Evolutionary conservation across 495 filamentous ascomycete species (phyloP), one percentile per base, ranked within the genome.

Genomic region (Talaromyces wortmannii): DNA sequence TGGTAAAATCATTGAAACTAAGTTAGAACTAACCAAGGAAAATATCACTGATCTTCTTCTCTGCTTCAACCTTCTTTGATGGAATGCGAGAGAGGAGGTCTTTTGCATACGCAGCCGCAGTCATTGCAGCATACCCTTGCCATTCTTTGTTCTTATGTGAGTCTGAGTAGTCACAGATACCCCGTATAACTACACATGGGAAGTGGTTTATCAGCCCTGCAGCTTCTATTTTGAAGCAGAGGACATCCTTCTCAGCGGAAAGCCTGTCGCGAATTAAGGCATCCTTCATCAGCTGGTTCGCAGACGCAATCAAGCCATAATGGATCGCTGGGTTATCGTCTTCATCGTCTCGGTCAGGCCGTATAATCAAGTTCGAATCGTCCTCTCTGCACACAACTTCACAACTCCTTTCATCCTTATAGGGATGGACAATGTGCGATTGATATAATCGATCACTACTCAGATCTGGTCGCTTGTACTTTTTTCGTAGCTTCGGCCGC

Each of bases 291-390:
- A 67, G 46, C 40, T 55, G 50, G 43, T 66, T 59, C 4, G 52
- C 65, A 2, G 68, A 71, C 2, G 61, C 67, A 45, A 69, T 59
- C 7, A 55, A 23, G 10, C 68, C 67, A 17, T 67, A 69, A 52
- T 68, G 65, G 23, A 71, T 31, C 30, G 29, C 31, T 13, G 58
- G 56, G 67, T 46, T 8, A 5, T 29, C 23, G 4, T 23, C 23
- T 1, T 23, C 4, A 4, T 23, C 2, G 5, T 10, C 2, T 40
- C 8, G 36, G 2, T 40, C 5, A 2, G 2, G 13, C 5, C 36
- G 36, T 13, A 40, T 2, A 13, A 40, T 2, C 8, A 13, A 5
- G 2, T 2, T 23, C 23, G 23, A 23, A 2, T 23, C 4, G 23
- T 23, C 23, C 1, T 23, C 23, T 23, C 23, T 4, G 4, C 23